Base-by-base conservation (phyloP, 2,329 filamentous ascomycete genomes). In the Hypoxylon sp. region DNA sequence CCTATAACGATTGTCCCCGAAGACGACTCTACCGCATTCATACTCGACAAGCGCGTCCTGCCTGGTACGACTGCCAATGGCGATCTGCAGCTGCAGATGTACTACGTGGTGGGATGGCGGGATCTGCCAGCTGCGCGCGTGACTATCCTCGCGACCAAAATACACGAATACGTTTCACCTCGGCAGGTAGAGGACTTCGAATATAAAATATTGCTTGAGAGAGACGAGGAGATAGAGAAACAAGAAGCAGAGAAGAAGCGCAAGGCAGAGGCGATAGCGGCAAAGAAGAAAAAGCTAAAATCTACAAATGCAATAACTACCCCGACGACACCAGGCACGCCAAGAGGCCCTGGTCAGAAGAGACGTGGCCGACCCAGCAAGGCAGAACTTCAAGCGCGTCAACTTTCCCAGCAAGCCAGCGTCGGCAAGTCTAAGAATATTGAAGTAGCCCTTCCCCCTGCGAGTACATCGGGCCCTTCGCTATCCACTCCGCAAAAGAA, bases 131-230 rank as follows among this genome's bases (percentile, higher is more conserved):
- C 82, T 0, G 86, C 84, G 42, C 80, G 82, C 17, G 76, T 85
- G 51, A 72, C 83, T 2, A 79, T 89, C 1, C 83, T 71, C 73
- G 84, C 72, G 80, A 82, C 80, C 61, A 81, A 78, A 66, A 81
- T 89, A 5, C 80, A 86, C 11, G 84, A 90, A 33, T 90, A 89
- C 68, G 87, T 91, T 6, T 89, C 88, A 0, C 84, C 85, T 1
- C 79, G 81, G 10, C 82, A 81, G 9, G 72, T 89, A 2, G 89
- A 91, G 74, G 82, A 87, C 0, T 91, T 84, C 80, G 88, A 90
- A 68, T 84, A 82, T 58, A 75, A 79, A 1, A 77, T 81, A 13
- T 81, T 82, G 54, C 78, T 83, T 22, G 79, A 82, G 62, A 76
- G 81, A 19, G 83, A 85, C n/a, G 79, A 83, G 42, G 78, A 80